These are phyloP conservation scores for Musa acuminata DNA, from an alignment of 176 grass and related monocot genomes.

Conservation along the genomic window DNA sequence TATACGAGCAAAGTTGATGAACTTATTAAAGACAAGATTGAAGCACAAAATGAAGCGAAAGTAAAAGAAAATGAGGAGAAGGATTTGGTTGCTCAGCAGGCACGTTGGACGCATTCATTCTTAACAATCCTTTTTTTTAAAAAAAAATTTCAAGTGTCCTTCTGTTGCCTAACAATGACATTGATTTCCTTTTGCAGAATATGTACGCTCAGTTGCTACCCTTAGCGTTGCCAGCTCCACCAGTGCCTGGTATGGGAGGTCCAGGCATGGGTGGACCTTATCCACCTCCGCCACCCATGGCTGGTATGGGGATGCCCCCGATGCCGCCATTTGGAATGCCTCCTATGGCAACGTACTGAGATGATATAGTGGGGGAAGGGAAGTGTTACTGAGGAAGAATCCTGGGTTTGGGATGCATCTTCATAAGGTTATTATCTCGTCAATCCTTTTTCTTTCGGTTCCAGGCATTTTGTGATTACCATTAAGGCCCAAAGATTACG, in stretches of 20 bases:
- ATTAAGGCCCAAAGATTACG: too few species aligned
- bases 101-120: constrained; percentile 2
- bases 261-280: constrained; percentile 29
- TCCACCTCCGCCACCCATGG: constrained; percentile 42
- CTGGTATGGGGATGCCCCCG: constrained; percentile 74
- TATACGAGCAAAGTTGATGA: constrained; percentile 91
- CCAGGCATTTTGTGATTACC: too few species aligned
- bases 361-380: too few species aligned
- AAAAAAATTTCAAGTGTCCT: not conserved
- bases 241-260: constrained; percentile 52
- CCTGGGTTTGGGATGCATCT: too few species aligned
- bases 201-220: constrained; percentile 97
- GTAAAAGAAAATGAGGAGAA: constrained; percentile 90
- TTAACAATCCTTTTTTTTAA: too few species aligned
- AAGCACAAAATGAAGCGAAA: constrained; percentile 66
- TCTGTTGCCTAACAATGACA: not conserved
- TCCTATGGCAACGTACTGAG: constrained; percentile 68
- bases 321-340: constrained; percentile 62
- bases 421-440: too few species aligned
- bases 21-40: constrained; percentile 74
- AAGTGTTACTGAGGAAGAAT: too few species aligned
- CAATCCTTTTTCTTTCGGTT: too few species aligned
- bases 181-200: constrained; percentile 52
- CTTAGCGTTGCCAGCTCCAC: constrained; percentile 69
- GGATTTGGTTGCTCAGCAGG: constrained; percentile 89